Evolutionary conservation across 352 stramenopile species (phyloP).

Genomic region (Phytophthora capsici): DNA sequence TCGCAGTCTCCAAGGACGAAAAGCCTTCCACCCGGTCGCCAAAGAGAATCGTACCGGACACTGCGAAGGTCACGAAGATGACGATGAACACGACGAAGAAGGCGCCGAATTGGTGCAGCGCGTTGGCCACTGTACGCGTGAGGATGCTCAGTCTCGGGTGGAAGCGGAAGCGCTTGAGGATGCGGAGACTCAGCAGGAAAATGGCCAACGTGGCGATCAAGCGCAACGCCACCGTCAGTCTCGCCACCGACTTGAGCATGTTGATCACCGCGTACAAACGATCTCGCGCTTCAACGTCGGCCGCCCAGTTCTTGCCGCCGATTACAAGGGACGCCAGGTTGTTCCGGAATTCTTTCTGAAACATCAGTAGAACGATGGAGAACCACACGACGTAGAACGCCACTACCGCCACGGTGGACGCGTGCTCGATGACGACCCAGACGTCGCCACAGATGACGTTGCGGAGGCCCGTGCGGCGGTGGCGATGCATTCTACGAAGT

Average conservation of each 20-base stretch:
- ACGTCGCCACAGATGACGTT: slow-evolving; percentile 47
- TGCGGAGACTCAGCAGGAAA: slow-evolving; percentile 29
- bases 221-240: slow-evolving; percentile 25
- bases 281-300: slow-evolving; percentile 23
- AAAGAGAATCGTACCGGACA: slow-evolving; percentile 62
- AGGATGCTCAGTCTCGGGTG: slow-evolving; percentile 31
- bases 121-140: slow-evolving; percentile 32
- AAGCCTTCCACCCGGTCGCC: slow-evolving; percentile 59
- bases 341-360: slow-evolving; percentile 27
- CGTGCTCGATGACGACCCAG: slow-evolving; percentile 30
- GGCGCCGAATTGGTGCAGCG: slow-evolving; percentile 53
- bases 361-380: slow-evolving; percentile 50
- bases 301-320: slow-evolving; percentile 22
- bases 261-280: slow-evolving; percentile 25
- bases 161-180: slow-evolving; percentile 35
- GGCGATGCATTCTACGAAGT: slow-evolving; percentile 25
- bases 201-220: slow-evolving; percentile 25
- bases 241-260: slow-evolving; percentile 18
- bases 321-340: slow-evolving; percentile 28
- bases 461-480: slow-evolving; percentile 7
- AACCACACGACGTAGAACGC: slow-evolving; percentile 56
- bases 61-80: slow-evolving; percentile 60
- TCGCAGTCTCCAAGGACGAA: slow-evolving; percentile 43
- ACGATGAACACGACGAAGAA: slow-evolving; percentile 71
- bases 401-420: slow-evolving; percentile 13